A percentile compares a stretch with the other conserved stretches of the same genome.
Evolutionary conservation across 768 basidiomycete species (phyloP).

Genomic region (Termitomyces sp.): DNA sequence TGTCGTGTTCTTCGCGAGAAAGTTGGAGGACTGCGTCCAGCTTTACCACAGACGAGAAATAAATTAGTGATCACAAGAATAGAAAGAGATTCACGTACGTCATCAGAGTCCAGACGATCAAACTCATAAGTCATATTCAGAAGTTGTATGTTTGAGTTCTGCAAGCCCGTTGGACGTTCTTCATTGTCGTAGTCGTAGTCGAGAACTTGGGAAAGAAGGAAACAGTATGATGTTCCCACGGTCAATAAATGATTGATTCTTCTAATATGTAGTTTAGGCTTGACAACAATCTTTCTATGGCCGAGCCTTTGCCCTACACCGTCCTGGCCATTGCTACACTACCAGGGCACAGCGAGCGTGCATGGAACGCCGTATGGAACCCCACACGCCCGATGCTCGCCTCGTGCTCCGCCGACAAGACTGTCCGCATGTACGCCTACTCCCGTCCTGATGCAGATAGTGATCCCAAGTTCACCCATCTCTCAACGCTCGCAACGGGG

Average conservation of each 20-base stretch:
- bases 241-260: background rate
- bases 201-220: background rate
- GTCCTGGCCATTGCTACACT: conserved; percentile 31
- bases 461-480: conserved; percentile 42
- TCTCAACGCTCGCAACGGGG: conserved; percentile 73
- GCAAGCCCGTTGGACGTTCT: background rate
- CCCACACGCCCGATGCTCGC: conserved; percentile 77
- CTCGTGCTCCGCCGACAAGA: conserved; percentile 93
- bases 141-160: background rate
- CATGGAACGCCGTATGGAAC: conserved; percentile 91
- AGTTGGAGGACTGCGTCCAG: conserved; percentile 20
- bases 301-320: conserved; percentile 17
- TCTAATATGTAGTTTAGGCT: too few species aligned
- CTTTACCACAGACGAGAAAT: conserved; percentile 8
- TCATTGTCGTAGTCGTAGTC: background rate
- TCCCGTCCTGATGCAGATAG: conserved; percentile 5
- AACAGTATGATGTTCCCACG: background rate
- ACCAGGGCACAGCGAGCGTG: conserved; percentile 76
- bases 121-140: conserved; percentile 6
- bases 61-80: background rate
- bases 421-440: conserved; percentile 83
- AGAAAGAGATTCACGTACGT: conserved; percentile 21
- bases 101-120: conserved; percentile 29
- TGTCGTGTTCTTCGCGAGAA: conserved; percentile 18
- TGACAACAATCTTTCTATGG: background rate